A percentile compares a stretch with the other conserved stretches of the same genome.
phyloP scores from a whole-genome alignment of 176 grass and related monocot genomes.

The Alopecurus myosuroides region DNA sequence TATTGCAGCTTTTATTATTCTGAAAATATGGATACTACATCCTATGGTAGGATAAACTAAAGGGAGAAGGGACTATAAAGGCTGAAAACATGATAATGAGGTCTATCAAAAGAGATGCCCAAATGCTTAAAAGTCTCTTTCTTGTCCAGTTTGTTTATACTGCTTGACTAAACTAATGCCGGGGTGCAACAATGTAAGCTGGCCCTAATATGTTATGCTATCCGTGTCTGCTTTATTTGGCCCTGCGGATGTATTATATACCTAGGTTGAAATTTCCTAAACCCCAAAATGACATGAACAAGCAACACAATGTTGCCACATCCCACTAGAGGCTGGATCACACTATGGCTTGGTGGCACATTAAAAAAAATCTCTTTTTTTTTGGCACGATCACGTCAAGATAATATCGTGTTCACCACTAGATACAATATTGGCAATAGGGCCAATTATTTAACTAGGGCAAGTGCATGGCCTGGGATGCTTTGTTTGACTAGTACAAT shows the following conservation, averaged over 20 bases:
- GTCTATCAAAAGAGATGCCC: constrained; percentile 39
- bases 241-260: constrained; percentile 30
- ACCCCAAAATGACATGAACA: constrained; percentile 23
- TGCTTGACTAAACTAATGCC: constrained; percentile 35
- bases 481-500: constrained; percentile 50
- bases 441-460: constrained; percentile 35
- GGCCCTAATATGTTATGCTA: constrained; percentile 29
- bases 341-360: constrained; percentile 1
- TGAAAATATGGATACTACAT: not conserved
- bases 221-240: constrained; percentile 30
- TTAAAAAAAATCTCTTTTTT: not conserved
- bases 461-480: constrained; percentile 37
- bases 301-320: constrained; percentile 35
- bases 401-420: constrained; percentile 30
- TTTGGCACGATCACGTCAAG: constrained; percentile 33
- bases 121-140: constrained; percentile 44
- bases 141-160: constrained; percentile 33
- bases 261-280: constrained; percentile 29
- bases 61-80: constrained; percentile 21
- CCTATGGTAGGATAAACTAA: not conserved
- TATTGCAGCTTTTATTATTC: constrained; percentile 12
- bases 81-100: constrained; percentile 47
- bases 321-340: constrained; percentile 30
- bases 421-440: constrained; percentile 33
- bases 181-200: constrained; percentile 23